Base-by-base conservation (phyloP, 2,329 filamentous ascomycete species). In the Pseudonectria foliicola region DNA sequence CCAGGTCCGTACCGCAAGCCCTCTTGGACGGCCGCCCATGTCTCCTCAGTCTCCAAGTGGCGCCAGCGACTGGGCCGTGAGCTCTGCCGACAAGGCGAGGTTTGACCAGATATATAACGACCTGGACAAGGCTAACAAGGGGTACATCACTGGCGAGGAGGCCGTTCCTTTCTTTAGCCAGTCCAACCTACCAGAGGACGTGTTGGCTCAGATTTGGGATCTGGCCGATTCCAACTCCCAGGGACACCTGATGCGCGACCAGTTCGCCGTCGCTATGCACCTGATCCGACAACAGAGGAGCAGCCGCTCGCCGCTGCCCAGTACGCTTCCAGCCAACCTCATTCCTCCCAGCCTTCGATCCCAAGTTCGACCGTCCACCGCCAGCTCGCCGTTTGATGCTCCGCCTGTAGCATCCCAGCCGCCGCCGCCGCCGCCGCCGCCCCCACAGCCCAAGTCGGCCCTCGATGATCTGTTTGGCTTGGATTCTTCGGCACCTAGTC, bases 221-320 rank as follows among this genome's bases (percentile, higher is more conserved):
- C 75, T 98, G 21, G 83, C 92, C 11, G 92, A 98, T 61, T 87
- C 95, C 61, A 87, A 86, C 54, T 92, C 87, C 7, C 84, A 89
- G 48, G 92, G 92, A 10, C 81, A 83, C 38, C 68, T 98, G 37
- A 88, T 75, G 30, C 79, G 77, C 49, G 92, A 98, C 48, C 89
- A 95, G 51, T 98, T 98, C 56, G 88, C 92, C 0, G 88, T 98
- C 30, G 90, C 92, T 34, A 95, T 98, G 89, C 93, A 93, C 56
- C 71, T 98, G 33, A 95, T 98, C 50, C 78, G 89, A 42, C 85
- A 94, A 57, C 89, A 95, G 58, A 76, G 89, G 35, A 83, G 75
- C 45, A 82, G 80, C 43, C 77, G 78, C 38, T 57, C 63, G 27
- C 67, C 76, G 18, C 62, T 96, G 23, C 92, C 92, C 3, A 68